Base-by-base conservation (phyloP, 2,329 filamentous ascomycete species). In the Lachnellula occidentalis region DNA sequence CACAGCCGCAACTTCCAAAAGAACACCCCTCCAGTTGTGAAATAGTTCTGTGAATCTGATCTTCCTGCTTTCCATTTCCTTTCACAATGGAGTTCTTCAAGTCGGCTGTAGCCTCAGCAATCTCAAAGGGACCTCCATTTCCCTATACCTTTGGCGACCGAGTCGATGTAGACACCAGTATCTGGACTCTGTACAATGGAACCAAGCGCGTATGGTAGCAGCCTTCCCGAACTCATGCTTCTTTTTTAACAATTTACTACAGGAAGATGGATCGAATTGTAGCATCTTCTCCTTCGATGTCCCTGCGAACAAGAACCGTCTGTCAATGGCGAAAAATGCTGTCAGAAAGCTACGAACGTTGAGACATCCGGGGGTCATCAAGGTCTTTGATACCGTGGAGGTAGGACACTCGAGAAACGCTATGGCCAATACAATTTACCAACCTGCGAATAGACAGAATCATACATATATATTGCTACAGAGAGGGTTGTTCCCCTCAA, bases 261-360 rank as follows among this genome's bases (percentile, higher is more conserved):
- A 96, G 91, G 92, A 97, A 74, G 92, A 97, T 70, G 85, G 90
- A 34, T 95, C 91, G 4, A 85, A 90, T 65, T 99, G 94, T 74
- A 96, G 91, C 74, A 92, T 99, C 62, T 96, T 99, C 74, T 90
- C 91, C 63, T 99, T 99, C 77, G 92, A 99, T 70, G 81, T 95
- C 53, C 79, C 80, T 56, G 78, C 87, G 55, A 92, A 95, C 71
- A 90, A 85, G 70, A 85, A 88, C 43, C 85, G 86, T 53, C 74
- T 96, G 21, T 88, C 92, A 41, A 81, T 99, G 51, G 94, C 94
- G 51, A 90, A 86, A 73, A 99, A 99, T 75, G 91, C 92, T 45
- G 80, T 96, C 61, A 90, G 92, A 70, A 99, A 97, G 74, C 81
- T 95, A 60, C 86, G 92, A 62, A 99, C 92, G 2, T 75, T 99